Conservation (phyloP, 2,329 filamentous ascomycete genomes). For the Alternaria brassicae region DNA sequence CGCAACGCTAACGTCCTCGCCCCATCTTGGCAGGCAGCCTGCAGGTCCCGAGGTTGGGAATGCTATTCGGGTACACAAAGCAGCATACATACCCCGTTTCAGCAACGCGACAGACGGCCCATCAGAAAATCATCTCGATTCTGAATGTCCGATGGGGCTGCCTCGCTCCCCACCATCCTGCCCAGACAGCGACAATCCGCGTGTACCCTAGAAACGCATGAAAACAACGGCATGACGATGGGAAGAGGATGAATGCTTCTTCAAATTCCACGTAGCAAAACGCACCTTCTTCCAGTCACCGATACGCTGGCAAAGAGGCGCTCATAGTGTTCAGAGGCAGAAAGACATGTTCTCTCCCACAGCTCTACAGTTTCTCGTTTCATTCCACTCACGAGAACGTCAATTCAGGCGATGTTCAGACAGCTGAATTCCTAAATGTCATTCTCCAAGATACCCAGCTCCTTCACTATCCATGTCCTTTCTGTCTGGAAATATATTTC, state of each 20-base stretch:
- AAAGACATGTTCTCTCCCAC: background rate
- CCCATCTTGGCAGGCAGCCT: too few relatives aligned
- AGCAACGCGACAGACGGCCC: background rate
- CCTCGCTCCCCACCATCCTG: too few relatives aligned
- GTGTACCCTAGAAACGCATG: too few relatives aligned
- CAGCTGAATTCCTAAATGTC: background rate
- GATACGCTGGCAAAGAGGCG: background rate
- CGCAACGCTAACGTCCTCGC: background rate
- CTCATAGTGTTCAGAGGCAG: background rate
- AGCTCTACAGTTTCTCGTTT: background rate
- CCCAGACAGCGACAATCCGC: background rate
- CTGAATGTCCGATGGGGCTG: too few relatives aligned
- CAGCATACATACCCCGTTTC: too few relatives aligned
- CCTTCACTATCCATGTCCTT: background rate
- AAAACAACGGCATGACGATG: too few relatives aligned
- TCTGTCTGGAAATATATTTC: background rate
- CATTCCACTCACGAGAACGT: background rate
- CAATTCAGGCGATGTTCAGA: background rate
- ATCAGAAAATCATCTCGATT: too few relatives aligned
- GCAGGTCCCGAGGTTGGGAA: too few relatives aligned
- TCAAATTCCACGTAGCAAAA: background rate
- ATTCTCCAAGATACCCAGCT: background rate
- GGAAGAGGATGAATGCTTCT: background rate
- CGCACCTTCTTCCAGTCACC: background rate
- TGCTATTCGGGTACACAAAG: too few relatives aligned